Evolutionary conservation across 192 early-diverging fungal species (phyloP), one percentile per base, ranked within the genome.

Genomic region (Umbelopsis isabellina): DNA sequence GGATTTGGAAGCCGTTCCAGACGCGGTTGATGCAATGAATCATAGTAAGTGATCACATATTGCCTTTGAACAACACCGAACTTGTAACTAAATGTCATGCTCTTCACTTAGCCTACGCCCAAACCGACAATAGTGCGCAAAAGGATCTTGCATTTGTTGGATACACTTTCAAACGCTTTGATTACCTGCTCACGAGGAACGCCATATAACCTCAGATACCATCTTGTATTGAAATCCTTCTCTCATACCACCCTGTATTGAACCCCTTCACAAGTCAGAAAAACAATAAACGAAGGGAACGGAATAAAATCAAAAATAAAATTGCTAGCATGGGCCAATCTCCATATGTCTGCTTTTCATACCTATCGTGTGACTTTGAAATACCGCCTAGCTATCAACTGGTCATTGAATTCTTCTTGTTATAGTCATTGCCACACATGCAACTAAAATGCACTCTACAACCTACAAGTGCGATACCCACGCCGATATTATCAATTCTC

Each of bases 71-170:
- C 16, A 0, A 30, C 22, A 1, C 44, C 1, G 10, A 69, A 9
- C 50, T 18, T 45, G 3, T 71, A 50, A 50, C 15, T 61, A 35
- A 37, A 41, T 41, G 6, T 10, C 49, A 11, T 35, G 44, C 0
- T 12, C 3, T n/a, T 22, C 52, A 2, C 11, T 46, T 30, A 70
- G 76, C 46, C 27, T 78, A 72, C 48, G 23, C 47, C 46, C 65
- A 48, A 21, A 72, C 70, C 37, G 47, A 48, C 3, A 52, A 68
- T 27, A 74, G 49, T 68, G 81, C 90, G 52, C 91, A 95, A 79
- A 96, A 94, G 75, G 95, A 97, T 68, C 80, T 99, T 73, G 97
- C 97, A 27, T 99, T 99, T 87, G 92, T 99, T 37, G 98, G 98
- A 20, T 99, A 99, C 83, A 99, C 98, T 10, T 99, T 91, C 81